These are phyloP conservation scores for Allantophomopsis cytisporea DNA, from an alignment of 2,329 filamentous ascomycete species.

Conservation along the genomic window DNA sequence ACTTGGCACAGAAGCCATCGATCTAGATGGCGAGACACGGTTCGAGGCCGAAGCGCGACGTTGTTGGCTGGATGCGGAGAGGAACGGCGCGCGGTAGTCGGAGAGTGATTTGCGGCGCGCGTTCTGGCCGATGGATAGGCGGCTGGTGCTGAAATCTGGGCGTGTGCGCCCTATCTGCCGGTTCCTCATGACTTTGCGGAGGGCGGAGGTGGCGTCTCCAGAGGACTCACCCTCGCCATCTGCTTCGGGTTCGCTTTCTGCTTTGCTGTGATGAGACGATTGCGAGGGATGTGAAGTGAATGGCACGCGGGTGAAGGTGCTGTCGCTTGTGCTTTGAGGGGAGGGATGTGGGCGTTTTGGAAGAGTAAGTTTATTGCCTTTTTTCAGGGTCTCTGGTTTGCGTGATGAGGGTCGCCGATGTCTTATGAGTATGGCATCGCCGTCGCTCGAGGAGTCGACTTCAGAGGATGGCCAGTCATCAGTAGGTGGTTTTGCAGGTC, in stretches of 20 bases:
- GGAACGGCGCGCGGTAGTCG: too few relatives aligned
- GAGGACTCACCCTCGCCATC: conserved; percentile 21
- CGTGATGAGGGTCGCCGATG: conserved; percentile 9
- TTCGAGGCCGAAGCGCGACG: conserved; percentile 3
- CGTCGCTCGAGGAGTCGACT: conserved; percentile 29
- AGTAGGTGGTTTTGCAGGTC: conserved; percentile 6
- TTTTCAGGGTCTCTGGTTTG: not conserved
- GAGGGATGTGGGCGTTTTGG: too few relatives aligned
- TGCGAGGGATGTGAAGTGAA: too few relatives aligned
- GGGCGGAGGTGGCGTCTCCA: conserved; percentile 45
- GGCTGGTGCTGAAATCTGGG: conserved; percentile 2
- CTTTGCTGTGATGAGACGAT: too few relatives aligned
- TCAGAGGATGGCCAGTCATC: conserved; percentile 31
- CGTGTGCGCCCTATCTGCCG: conserved; percentile 12
- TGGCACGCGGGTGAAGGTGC: too few relatives aligned
- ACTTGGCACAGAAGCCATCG: conserved; percentile 32
- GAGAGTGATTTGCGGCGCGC: too few relatives aligned
- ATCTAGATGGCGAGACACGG: conserved; percentile 35
- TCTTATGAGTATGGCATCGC: conserved; percentile 4
- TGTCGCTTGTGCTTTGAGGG: too few relatives aligned
- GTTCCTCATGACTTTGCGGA: conserved; percentile 34
- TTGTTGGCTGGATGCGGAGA: too few relatives aligned
- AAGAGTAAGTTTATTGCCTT: too few relatives aligned
- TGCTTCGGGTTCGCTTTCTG: conserved; percentile 41
- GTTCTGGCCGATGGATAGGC: too few relatives aligned